Evolutionary conservation across 352 stramenopile species (phyloP), one percentile per base, ranked within the genome.

Genomic region (Phytophthora rubi): DNA sequence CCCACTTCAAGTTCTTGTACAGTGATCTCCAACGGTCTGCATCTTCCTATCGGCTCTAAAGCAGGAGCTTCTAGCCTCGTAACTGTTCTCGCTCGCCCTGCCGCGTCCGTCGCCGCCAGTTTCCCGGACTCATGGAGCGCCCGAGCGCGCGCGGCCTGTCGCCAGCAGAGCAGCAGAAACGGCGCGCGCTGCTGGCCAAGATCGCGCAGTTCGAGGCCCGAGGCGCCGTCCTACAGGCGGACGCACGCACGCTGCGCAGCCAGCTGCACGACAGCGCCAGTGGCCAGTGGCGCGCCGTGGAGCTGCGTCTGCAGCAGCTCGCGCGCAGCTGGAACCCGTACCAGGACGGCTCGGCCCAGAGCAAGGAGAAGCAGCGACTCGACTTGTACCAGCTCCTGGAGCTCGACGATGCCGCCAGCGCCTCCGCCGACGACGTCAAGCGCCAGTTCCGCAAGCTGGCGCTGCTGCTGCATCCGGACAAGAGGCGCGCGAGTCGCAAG

Each of bases 301-400:
- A 91, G 64, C 53, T 76, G 67, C 83, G 86, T 26, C 69, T 94
- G 12, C 55, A 88, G 58, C 74, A 89, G 52, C 73, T 94, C 26
- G 77, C 75, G 30, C 68, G 78, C 39, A 87, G 64, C 62, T 94
- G 86, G 86, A 94, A 94, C 42, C 86, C 85, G 63, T 94, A 94
- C 68, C 86, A 94, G 65, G 75, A 89, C 53, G 70, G 78, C 51
- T 37, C n/a, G 1, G 21, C 12, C 5, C 58, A 71, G 21, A 2
- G 23, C 23, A 48, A 70, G 52, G 52, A 71, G 54, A 73, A 73
- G 59, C 68, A 71, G 53, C 88, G 88, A 58, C 64, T 86, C 16
- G 72, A 92, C 61, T 92, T 90, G 49, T 94, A 94, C 59, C 71
- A 86, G 63, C 49, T 94, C 52, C 35, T 94, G 37, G 56, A 77